These are phyloP conservation scores for Spergularia bocconei DNA, from an alignment of 148 eudicot genomes.

Conservation along the genomic window DNA sequence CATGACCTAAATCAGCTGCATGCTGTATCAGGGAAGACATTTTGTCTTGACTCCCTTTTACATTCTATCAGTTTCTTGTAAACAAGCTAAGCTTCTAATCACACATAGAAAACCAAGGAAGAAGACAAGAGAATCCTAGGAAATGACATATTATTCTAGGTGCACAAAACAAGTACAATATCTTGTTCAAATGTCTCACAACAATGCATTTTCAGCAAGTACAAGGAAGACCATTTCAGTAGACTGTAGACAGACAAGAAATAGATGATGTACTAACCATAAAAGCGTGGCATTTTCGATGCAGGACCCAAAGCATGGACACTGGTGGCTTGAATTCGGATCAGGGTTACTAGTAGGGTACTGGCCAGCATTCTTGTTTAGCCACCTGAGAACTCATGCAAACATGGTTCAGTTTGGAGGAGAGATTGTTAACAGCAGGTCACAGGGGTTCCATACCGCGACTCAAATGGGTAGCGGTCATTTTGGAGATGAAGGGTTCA, in stretches of 20 bases:
- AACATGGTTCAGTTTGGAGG: conserved; percentile 98
- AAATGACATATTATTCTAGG: background rate
- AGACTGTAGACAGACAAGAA: background rate
- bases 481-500: conserved; percentile 83
- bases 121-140: background rate
- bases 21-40: no score
- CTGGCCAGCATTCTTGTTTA: conserved; percentile 86
- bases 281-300: conserved; percentile 9
- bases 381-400: conserved; percentile 70
- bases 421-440: conserved; percentile 72
- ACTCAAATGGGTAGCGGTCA: conserved; percentile 99
- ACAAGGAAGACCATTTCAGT: background rate
- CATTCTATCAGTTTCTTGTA: no score
- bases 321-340: conserved; percentile 97
- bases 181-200: no score
- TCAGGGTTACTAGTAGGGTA: conserved; percentile 80
- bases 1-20: no score
- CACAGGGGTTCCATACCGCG: conserved; percentile 78
- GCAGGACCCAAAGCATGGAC: conserved; percentile 95
- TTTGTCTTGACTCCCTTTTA: no score
- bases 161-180: background rate
- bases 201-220: background rate
- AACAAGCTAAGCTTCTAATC: no score
- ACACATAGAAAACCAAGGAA: no score
- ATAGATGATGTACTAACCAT: background rate